Conservation (phyloP, 169 alveolate genomes). For the Cryptosporidium parvum region DNA sequence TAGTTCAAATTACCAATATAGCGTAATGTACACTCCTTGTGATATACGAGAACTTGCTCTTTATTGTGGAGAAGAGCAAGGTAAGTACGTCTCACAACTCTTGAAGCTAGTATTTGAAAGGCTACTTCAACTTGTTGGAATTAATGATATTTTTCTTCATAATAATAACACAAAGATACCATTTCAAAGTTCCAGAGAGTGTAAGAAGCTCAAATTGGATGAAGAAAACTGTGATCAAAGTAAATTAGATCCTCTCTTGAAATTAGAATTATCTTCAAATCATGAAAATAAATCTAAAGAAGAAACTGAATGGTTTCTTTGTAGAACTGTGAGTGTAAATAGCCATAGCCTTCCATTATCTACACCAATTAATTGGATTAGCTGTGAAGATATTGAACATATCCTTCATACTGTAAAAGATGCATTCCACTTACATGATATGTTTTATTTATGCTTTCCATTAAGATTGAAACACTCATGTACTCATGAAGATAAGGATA, state of each 20-base stretch:
- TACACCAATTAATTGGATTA: conserved; percentile 64
- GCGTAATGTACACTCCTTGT: conserved; percentile 72
- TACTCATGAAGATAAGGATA: conserved; percentile 54
- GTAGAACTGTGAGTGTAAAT: conserved; percentile 51
- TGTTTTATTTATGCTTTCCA: conserved; percentile 69
- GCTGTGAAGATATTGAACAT: conserved; percentile 68
- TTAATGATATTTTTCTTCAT: not conserved
- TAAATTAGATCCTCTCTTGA: not conserved
- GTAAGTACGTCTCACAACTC: not conserved
- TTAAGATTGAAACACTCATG: conserved; percentile 52
- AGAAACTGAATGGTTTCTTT: conserved; percentile 15
- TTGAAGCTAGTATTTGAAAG: conserved; percentile 37
- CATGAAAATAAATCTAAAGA: not conserved
- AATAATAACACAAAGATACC: not conserved
- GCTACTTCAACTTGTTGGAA: conserved; percentile 20
- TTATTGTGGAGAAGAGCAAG: conserved; percentile 41
- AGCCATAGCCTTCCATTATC: conserved; percentile 70
- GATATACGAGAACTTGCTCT: conserved; percentile 51
- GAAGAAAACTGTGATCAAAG: not conserved
- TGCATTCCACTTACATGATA: conserved; percentile 39
- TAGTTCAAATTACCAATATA: conserved; percentile 14
- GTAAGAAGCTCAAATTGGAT: not conserved
- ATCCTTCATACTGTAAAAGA: conserved; percentile 30
- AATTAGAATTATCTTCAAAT: not conserved
- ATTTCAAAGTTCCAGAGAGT: not conserved